These are phyloP conservation scores for Thraustotheca clavata DNA, from an alignment of 352 stramenopile genomes.

Conservation along the genomic window DNA sequence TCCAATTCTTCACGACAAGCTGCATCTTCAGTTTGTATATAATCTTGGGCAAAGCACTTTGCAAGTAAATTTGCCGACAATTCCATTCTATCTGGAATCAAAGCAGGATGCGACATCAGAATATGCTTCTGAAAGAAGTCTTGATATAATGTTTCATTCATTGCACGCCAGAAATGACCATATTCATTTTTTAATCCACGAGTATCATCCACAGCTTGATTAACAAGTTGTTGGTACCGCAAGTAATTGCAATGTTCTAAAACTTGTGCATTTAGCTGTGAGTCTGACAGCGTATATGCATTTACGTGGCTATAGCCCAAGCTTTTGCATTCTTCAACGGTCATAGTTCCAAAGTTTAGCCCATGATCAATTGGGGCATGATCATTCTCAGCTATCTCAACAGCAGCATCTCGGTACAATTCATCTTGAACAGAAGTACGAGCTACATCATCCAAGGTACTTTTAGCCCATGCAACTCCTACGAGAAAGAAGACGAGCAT, in stretches of 20 bases:
- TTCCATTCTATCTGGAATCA: background rate
- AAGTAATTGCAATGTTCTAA: slow-evolving; percentile 13
- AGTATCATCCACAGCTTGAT: background rate
- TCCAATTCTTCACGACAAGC: slow-evolving; percentile 32
- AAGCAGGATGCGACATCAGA: background rate
- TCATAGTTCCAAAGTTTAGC: no score
- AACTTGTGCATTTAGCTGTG: background rate
- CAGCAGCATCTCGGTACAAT: no score
- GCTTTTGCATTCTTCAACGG: slow-evolving; percentile 4
- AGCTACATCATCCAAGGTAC: no score
- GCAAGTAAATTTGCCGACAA: slow-evolving; percentile 14
- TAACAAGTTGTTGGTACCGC: slow-evolving; percentile 1
- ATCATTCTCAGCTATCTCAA: no score
- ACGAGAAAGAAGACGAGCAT: no score
- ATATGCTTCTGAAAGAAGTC: slow-evolving; percentile 14
- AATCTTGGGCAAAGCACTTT: slow-evolving; percentile 24
- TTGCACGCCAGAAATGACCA: background rate
- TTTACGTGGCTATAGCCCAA: slow-evolving; percentile 3
- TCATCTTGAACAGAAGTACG: no score
- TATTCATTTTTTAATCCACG: background rate
- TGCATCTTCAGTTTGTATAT: slow-evolving; percentile 26
- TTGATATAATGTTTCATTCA: slow-evolving; percentile 15
- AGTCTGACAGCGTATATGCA: background rate
- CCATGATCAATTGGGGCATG: no score
- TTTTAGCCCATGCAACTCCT: no score